A percentile compares a stretch with the other conserved stretches of the same genome.
Evolutionary conservation across 257 asterid genomes (phyloP).

Genomic region (Solanum habrochaites): DNA sequence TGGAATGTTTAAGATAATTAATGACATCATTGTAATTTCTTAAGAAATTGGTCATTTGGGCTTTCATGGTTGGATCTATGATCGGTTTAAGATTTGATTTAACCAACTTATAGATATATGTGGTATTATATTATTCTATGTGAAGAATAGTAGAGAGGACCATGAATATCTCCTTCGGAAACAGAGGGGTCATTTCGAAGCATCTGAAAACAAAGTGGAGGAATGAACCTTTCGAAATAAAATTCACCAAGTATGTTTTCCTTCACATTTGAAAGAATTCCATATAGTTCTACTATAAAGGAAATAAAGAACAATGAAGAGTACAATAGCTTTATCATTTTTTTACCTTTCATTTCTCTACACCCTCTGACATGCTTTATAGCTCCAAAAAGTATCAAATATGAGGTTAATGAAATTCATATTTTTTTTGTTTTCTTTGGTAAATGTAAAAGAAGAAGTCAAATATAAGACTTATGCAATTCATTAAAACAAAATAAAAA

Average conservation of each 20-base stretch:
- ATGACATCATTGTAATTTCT: background rate
- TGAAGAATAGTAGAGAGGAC: background rate
- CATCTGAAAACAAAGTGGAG: background rate
- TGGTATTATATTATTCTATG: background rate
- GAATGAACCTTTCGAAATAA: background rate
- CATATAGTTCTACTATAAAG: background rate
- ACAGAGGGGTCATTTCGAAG: background rate
- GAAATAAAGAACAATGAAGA: background rate
- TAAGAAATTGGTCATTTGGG: background rate
- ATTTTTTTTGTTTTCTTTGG: background rate
- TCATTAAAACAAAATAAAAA: background rate
- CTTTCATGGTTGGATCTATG: background rate
- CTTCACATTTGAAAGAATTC: background rate
- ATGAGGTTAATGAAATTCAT: background rate
- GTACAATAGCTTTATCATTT: background rate
- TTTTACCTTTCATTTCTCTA: background rate
- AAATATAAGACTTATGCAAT: background rate
- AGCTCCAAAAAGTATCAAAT: background rate
- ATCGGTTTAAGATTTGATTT: background rate
- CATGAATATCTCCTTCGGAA: background rate
- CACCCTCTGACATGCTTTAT: background rate
- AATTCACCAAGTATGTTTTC: background rate
- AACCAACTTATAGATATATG: background rate
- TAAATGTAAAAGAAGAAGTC: too few species aligned
- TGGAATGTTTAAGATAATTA: background rate